A percentile compares a stretch with the other conserved stretches of the same genome.
phyloP scores from a whole-genome alignment of 129 eudicot genomes.

The sunflower (Helianthus annuus) region HanXRQr2.0-SUNRISE NC_035449.2:188607173-188607672 shows the following conservation, averaged over 20 bases:
- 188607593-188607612: conserved; percentile 49
- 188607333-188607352: conserved; percentile 3
- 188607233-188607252: not conserved
- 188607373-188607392: not conserved
- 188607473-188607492: not conserved
- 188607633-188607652: conserved; percentile 70
- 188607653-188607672: conserved; percentile 66
- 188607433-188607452: conserved; percentile 17
- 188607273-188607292: conserved; percentile 8
- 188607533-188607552: conserved; percentile 61
- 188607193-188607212: not conserved
- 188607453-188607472: conserved; percentile 5
- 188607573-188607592: conserved; percentile 77
- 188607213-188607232: not conserved
- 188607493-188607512: too few relatives aligned
- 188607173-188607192: too few relatives aligned
- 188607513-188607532: conserved; percentile 32
- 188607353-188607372: not conserved
- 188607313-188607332: conserved; percentile 23
- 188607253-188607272: not conserved
- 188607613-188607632: conserved; percentile 69
- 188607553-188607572: conserved; percentile 81
- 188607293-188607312: conserved; percentile 6
- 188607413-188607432: conserved; percentile 18
- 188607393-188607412: not conserved